Evolutionary conservation across 2,329 filamentous ascomycete genomes (phyloP).

Genomic region (Botrytis fragariae): DNA sequence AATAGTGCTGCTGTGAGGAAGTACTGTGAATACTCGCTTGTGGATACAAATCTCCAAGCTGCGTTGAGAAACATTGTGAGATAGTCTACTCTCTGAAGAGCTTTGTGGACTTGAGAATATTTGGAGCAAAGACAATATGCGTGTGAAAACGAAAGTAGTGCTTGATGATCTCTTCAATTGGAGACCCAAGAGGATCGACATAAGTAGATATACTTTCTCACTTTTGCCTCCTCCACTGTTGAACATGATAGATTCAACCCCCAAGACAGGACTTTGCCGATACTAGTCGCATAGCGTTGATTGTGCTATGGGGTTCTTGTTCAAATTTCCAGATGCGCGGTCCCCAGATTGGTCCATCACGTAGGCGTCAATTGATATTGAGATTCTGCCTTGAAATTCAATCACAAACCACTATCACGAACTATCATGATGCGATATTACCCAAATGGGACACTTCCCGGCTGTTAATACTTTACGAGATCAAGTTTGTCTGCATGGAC

Average conservation of each 20-base stretch:
- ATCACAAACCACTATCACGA: neutral
- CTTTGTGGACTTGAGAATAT: neutral
- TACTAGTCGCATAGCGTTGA: neutral
- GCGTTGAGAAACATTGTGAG: neutral
- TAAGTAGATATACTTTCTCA: conserved; percentile 2
- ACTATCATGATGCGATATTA: neutral
- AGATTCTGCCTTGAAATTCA: neutral
- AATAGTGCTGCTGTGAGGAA: neutral
- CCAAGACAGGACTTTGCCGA: neutral
- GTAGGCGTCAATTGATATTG: neutral
- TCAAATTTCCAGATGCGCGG: neutral
- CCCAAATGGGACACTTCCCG: neutral
- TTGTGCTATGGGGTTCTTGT: neutral
- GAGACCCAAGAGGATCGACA: neutral
- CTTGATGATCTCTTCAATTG: neutral
- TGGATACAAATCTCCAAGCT: conserved; percentile 1
- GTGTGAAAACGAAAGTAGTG: neutral
- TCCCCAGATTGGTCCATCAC: neutral
- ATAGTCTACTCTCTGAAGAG: neutral
- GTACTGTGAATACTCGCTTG: neutral
- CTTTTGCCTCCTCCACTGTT: neutral
- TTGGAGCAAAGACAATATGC: neutral
- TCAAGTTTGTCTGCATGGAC: neutral
- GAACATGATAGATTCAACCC: neutral
- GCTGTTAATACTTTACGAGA: neutral